Evolutionary conservation across 2,329 filamentous ascomycete species (phyloP).

Genomic region (Aspergillus clavatus): DNA sequence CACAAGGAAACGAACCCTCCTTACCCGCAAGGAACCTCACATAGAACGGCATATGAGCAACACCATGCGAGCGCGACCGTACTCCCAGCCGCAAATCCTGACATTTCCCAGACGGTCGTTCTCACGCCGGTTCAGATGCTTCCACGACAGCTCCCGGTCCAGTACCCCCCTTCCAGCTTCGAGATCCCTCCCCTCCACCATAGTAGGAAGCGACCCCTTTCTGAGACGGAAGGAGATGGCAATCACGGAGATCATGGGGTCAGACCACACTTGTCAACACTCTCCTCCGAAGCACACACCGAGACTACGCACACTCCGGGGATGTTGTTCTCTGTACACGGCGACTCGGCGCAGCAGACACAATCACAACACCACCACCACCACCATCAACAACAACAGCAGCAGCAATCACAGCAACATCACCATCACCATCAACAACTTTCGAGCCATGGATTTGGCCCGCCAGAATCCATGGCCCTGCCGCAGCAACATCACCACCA

Average conservation of each 20-base stretch:
- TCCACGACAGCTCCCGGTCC: conserved; percentile 31
- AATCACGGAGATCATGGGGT: conserved; percentile 21
- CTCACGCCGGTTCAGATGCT: conserved; percentile 32
- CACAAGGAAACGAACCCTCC: conserved; percentile 29
- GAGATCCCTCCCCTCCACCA: conserved; percentile 29
- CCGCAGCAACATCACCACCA: conserved; percentile 73
- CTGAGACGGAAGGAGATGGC: conserved; percentile 27
- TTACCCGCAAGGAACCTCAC: conserved; percentile 30
- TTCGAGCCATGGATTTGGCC: conserved; percentile 33
- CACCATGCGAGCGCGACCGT: conserved; percentile 36
- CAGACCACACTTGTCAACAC: conserved; percentile 30
- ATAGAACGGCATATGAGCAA: conserved; percentile 34
- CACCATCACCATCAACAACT: conserved; percentile 19
- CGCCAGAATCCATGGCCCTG: conserved; percentile 39
- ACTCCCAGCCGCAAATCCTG: conserved; percentile 28
- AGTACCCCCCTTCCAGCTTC: conserved; percentile 31
- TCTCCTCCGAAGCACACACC: conserved; percentile 27
- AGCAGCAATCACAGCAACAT: background rate
- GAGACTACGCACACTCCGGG: conserved; percentile 31
- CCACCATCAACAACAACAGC: background rate
- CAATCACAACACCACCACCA: background rate
- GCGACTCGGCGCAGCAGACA: conserved; percentile 25
- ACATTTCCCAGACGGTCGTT: conserved; percentile 30
- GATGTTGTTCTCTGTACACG: conserved; percentile 32
- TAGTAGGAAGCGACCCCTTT: conserved; percentile 32